These are phyloP conservation scores for Hyaloperonospora brassicae DNA, from an alignment of 352 stramenopile genomes.

Conservation along the genomic window DNA sequence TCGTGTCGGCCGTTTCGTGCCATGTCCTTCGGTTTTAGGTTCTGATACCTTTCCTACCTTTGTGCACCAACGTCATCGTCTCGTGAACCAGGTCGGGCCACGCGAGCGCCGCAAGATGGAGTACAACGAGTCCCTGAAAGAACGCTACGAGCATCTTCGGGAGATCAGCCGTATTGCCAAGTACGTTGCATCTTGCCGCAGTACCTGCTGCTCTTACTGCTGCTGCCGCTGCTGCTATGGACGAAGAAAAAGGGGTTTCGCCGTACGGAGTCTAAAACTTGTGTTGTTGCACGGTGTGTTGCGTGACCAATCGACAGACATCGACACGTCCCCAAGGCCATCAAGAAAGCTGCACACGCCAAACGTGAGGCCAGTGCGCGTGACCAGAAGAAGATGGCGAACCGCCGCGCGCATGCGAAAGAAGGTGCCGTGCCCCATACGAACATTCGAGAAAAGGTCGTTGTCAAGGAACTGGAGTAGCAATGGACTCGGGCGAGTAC, in stretches of 20 bases:
- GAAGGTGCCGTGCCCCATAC: slow-evolving; percentile 59
- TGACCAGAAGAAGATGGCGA: slow-evolving; percentile 82
- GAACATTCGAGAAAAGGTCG: slow-evolving; percentile 68
- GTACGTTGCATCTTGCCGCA: slow-evolving; percentile 32
- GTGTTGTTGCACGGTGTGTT: slow-evolving; percentile 13
- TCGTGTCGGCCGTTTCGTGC: slow-evolving; percentile 2
- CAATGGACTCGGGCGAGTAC: slow-evolving; percentile 4
- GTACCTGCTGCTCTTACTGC: neutral
- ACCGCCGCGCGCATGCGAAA: slow-evolving; percentile 73
- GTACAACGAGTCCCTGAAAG: slow-evolving; percentile 96
- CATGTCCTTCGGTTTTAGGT: slow-evolving; percentile 10
- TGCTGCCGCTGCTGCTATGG: too few relatives aligned
- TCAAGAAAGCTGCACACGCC: slow-evolving; percentile 93
- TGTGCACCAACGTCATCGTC: neutral
- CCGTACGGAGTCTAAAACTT: slow-evolving; percentile 1
- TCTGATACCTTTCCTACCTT: slow-evolving; percentile 18
- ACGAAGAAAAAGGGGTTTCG: neutral
- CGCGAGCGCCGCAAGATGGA: slow-evolving; percentile 89
- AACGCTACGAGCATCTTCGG: slow-evolving; percentile 90
- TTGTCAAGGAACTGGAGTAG: slow-evolving; percentile 79
- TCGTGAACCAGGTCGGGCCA: slow-evolving; percentile 31
- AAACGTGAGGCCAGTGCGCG: slow-evolving; percentile 77
- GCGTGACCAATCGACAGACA: slow-evolving; percentile 48
- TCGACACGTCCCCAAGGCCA: slow-evolving; percentile 94
- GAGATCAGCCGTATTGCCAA: slow-evolving; percentile 92